phyloP scores from a whole-genome alignment of 257 asterid species.

The Echites panduratus region DNA sequence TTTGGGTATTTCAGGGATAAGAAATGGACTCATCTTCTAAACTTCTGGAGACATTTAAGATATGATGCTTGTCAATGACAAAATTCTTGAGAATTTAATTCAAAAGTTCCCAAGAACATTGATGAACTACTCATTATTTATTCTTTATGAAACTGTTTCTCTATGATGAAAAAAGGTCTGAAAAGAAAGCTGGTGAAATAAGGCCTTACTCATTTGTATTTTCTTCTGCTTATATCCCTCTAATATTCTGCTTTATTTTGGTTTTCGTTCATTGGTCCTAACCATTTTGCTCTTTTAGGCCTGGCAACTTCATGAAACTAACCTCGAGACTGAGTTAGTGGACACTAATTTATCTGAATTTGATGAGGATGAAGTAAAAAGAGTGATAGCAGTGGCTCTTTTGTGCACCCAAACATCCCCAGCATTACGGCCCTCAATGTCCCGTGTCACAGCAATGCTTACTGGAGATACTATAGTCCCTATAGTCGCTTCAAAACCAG shows the following conservation, averaged over 20 bases:
- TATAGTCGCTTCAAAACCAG: conserved; percentile 15
- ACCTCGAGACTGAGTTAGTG: conserved; percentile 11
- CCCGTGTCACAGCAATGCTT: conserved; percentile 24
- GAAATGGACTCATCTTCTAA: neutral
- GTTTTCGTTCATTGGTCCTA: neutral
- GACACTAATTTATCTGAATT: conserved; percentile 7
- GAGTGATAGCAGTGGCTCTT: conserved; percentile 18
- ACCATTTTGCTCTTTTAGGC: conserved; percentile 12
- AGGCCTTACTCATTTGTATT: too few relatives aligned
- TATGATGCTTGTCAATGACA: too few relatives aligned
- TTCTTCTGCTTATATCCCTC: neutral
- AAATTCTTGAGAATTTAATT: neutral
- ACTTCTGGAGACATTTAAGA: neutral
- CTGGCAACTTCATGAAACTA: conserved; percentile 22
- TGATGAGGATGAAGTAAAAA: conserved; percentile 17
- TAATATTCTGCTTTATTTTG: neutral
- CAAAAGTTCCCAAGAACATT: neutral
- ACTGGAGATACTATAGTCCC: conserved; percentile 18
- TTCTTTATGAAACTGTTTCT: neutral
- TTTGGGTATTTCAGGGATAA: neutral
- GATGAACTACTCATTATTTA: neutral
- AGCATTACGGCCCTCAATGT: conserved; percentile 22
- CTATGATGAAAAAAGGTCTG: neutral
- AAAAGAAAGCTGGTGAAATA: neutral
- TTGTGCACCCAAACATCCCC: conserved; percentile 26